A percentile compares a stretch with the other conserved stretches of the same genome.
These are phyloP conservation scores for Trametes gibbosa DNA, from an alignment of 768 basidiomycete species.

Conservation along the genomic window DNA sequence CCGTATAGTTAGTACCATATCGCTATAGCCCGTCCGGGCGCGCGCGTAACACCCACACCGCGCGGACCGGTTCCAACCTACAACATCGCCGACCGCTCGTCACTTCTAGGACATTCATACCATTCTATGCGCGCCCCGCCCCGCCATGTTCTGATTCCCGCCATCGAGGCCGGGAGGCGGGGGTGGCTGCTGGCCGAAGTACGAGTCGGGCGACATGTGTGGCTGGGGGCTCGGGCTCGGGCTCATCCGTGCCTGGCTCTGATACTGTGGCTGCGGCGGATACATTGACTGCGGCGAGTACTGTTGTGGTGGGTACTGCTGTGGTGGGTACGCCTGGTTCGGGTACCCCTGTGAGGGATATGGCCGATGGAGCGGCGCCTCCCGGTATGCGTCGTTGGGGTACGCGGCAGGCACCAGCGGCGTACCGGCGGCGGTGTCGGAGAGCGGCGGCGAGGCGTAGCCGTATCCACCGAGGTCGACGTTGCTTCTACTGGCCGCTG, in stretches of 20 bases:
- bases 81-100: slow-evolving; percentile 10
- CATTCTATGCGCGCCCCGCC: slow-evolving; percentile 31
- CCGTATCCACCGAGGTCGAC: slow-evolving; percentile 13
- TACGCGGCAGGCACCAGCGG: slow-evolving; percentile 41
- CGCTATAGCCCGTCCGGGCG: neutral
- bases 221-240: slow-evolving; percentile 24
- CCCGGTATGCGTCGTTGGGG: slow-evolving; percentile 41
- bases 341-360: slow-evolving; percentile 23
- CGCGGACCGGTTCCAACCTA: slow-evolving; percentile 6
- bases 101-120: slow-evolving; percentile 1
- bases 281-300: slow-evolving; percentile 7
- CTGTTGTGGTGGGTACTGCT: slow-evolving; percentile 4
- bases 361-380: slow-evolving; percentile 66
- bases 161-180: slow-evolving; percentile 18
- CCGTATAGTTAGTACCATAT: slow-evolving; percentile 11
- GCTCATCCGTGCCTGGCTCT: neutral
- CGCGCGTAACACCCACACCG: neutral
- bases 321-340: slow-evolving; percentile 7
- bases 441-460: slow-evolving; percentile 39
- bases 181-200: slow-evolving; percentile 20
- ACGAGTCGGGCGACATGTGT: slow-evolving; percentile 16
- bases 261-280: neutral
- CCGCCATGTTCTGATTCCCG: slow-evolving; percentile 27
- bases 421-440: neutral
- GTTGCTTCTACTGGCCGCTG: slow-evolving; percentile 21